These are phyloP conservation scores for Apophysomyces elegans DNA, from an alignment of 371 early-diverging fungal species.

Conservation along the genomic window DNA sequence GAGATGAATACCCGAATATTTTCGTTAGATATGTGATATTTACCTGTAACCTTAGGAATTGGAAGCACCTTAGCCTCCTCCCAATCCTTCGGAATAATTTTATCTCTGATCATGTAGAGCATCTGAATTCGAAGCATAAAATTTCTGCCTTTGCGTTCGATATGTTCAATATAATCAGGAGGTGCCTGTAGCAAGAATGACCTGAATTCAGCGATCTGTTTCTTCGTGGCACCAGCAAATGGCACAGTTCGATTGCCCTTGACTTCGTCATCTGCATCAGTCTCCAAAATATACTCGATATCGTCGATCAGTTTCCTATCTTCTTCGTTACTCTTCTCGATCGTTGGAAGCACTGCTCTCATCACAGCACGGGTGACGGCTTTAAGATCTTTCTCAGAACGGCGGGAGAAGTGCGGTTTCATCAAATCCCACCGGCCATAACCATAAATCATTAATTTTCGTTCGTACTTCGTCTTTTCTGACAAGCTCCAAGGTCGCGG, in stretches of 20 bases:
- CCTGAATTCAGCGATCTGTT: conserved; percentile 63
- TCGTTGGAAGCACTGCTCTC: conserved; percentile 38
- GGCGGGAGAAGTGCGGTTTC: conserved; percentile 58
- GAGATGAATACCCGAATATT: neutral
- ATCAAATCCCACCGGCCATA: conserved; percentile 80
- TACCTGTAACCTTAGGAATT: conserved; percentile 63
- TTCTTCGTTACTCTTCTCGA: conserved; percentile 47
- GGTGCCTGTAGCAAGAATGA: conserved; percentile 75
- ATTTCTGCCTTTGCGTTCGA: conserved; percentile 69
- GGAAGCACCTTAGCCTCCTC: conserved; percentile 45
- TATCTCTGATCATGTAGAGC: conserved; percentile 73
- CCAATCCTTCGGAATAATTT: conserved; percentile 60
- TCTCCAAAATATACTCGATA: conserved; percentile 41
- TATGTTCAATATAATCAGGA: conserved; percentile 73
- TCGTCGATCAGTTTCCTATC: conserved; percentile 49
- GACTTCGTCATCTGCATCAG: conserved; percentile 40
- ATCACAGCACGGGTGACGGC: conserved; percentile 53
- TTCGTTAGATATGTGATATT: neutral
- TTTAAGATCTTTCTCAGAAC: conserved; percentile 62
- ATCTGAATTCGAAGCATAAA: conserved; percentile 78
- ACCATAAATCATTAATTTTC: conserved; percentile 84
- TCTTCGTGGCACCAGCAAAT: conserved; percentile 62
- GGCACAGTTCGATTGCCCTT: conserved; percentile 55
- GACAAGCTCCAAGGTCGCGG: conserved; percentile 76
- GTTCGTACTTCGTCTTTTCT: conserved; percentile 78